These are phyloP conservation scores for Elaeis oleifera DNA, from an alignment of 202 grass and related monocot genomes.

Conservation along the genomic window DNA sequence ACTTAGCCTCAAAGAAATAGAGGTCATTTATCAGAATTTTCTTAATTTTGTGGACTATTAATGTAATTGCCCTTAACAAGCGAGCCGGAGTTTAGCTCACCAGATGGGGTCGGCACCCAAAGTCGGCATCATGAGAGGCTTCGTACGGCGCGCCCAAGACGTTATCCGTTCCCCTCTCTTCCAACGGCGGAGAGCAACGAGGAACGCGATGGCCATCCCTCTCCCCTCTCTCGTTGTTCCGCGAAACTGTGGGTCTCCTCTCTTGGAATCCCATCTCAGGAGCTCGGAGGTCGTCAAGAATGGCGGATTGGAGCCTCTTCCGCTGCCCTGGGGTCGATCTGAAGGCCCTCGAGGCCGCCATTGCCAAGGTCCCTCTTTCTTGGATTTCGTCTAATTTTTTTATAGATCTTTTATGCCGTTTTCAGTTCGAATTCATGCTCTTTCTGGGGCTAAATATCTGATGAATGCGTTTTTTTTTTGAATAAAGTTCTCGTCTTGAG, in stretches of 20 bases:
- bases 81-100: too few species aligned
- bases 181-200: slow-evolving; percentile 14
- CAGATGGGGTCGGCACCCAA: too few species aligned
- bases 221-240: slow-evolving; percentile 23
- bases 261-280: background rate
- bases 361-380: slow-evolving; percentile 53
- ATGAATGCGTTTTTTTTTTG: too few species aligned
- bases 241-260: slow-evolving; percentile 3
- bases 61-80: too few species aligned
- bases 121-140: too few species aligned
- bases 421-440: background rate
- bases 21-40: too few species aligned
- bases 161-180: slow-evolving; percentile 13
- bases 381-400: too few species aligned
- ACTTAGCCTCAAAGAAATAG: too few species aligned
- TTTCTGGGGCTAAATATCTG: too few species aligned
- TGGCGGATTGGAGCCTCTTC: slow-evolving; percentile 51
- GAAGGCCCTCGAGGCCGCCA: slow-evolving; percentile 52
- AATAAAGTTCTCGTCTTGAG: too few species aligned
- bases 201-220: slow-evolving; percentile 40
- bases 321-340: slow-evolving; percentile 59
- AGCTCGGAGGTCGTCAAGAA: slow-evolving; percentile 3
- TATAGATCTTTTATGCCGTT: background rate
- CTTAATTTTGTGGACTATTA: too few species aligned
- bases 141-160: background rate